Base-by-base conservation (phyloP, 1,139 yeast species). In the Taphrina confusa region DNA sequence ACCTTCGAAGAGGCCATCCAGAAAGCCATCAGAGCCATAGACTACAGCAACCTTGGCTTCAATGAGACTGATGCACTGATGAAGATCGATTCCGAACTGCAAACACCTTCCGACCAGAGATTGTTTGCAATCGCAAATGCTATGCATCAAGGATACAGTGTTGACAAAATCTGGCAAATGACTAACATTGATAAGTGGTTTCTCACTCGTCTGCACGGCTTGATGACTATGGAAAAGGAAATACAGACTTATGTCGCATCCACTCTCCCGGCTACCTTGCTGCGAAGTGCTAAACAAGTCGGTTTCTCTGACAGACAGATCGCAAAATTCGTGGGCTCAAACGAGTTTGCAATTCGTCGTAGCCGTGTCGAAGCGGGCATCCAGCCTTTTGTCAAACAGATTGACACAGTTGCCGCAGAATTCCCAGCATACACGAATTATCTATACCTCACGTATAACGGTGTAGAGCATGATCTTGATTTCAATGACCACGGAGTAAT, bases 391-490 rank as follows among this genome's bases (percentile, higher is more conserved):
- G 97, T 91, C 67, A 92, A 92, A 76, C 96, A 91, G 77, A 92
- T 92, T 70, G 98, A 92, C 78, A 92, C 98, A 36, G 96, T 92
- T 68, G 98, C 98, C 61, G 98, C 98, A 60, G 98, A 92, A 75
- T 92, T 92, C 84, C 98, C 98, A 61, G 97, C 97, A 56, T 82
- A 76, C 77, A 92, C 98, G 71, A 92, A 92, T 78, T 92, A 92
- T 76, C 80, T 92, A 74, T 92, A 92, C 78, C 82, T 90, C 74
- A 92, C 98, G 47, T 92, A 92, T 79, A 92, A 90, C 72, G 98
- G 97, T 63, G 90, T 87, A 69, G 78, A 88, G 60, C 87, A 87
- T 65, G 98, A 92, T 74, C 84, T 92, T 65, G 72, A 79, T 31
- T 92, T 92, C 70, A 83, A 87, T 65, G 95, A 88, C 67, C 85